phyloP scores from a whole-genome alignment of 2,329 filamentous ascomycete genomes.

The Penicillium occitanis region DNA sequence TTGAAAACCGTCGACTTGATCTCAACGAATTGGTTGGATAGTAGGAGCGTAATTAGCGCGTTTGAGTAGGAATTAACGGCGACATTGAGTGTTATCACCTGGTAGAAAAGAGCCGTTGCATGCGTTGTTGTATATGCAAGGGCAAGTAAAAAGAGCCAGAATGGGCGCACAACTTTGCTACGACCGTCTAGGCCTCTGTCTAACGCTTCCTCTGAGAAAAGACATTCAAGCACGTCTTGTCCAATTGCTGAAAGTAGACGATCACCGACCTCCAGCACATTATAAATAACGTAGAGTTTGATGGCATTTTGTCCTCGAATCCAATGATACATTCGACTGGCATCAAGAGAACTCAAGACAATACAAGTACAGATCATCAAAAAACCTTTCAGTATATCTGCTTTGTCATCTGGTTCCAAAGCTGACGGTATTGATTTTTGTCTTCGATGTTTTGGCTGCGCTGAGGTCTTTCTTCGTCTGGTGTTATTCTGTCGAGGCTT shows the following conservation, averaged over 20 bases:
- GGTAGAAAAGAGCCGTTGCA: constrained; percentile 86
- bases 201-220: constrained; percentile 90
- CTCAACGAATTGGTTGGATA: constrained; percentile 98
- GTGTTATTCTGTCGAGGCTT: constrained; percentile 25
- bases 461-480: constrained; percentile 32
- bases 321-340: constrained; percentile 96
- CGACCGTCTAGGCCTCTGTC: constrained; percentile 84
- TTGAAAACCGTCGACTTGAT: constrained; percentile 99
- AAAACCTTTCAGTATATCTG: constrained; percentile 86
- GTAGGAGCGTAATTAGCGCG: constrained; percentile 81
- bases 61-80: constrained; percentile 99
- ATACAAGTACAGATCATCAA: constrained; percentile 84
- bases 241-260: constrained; percentile 86
- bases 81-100: constrained; percentile 96
- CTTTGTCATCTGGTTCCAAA: constrained; percentile 85
- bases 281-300: constrained; percentile 98
- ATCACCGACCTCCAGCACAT: constrained; percentile 87
- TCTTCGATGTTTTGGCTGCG: constrained; percentile 61
- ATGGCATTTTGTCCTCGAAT: constrained; percentile 95
- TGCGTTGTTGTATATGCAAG: constrained; percentile 86
- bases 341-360: constrained; percentile 86
- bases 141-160: constrained; percentile 87
- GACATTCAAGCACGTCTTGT: constrained; percentile 92
- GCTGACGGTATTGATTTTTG: constrained; percentile 83
- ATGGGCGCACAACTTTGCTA: constrained; percentile 83